Conservation (phyloP, 2,329 filamentous ascomycete species). For the Diaporthe amygdali region DNA sequence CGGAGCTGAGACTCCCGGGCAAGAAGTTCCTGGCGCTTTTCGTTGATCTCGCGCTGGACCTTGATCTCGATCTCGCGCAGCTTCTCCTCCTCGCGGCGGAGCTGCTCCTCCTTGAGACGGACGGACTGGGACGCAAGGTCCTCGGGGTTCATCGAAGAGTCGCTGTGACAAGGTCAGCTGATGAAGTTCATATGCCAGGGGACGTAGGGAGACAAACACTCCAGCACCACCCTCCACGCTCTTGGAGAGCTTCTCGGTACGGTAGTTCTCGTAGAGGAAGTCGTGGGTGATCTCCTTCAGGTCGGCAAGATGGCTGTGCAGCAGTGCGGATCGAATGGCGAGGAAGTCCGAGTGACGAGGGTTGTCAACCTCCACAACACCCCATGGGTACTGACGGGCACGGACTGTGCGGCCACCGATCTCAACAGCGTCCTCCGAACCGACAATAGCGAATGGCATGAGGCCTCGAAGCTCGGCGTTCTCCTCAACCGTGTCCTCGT, state of each 20-base stretch:
- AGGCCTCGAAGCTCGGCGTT: slow-evolving; percentile 96
- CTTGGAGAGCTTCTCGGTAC: slow-evolving; percentile 99
- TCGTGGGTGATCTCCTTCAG: slow-evolving; percentile 99
- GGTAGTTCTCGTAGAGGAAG: slow-evolving; percentile 99
- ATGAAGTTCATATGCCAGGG: not conserved
- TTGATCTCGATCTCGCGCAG: slow-evolving; percentile 99
- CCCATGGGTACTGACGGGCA: slow-evolving; percentile 98
- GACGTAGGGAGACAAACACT: slow-evolving; percentile 68
- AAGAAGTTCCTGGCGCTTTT: slow-evolving; percentile 98
- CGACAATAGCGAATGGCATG: slow-evolving; percentile 99
- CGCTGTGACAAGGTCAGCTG: slow-evolving; percentile 51
- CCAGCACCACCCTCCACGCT: slow-evolving; percentile 90
- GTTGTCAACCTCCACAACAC: slow-evolving; percentile 98
- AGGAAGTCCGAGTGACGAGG: slow-evolving; percentile 98
- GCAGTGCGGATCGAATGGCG: slow-evolving; percentile 91
- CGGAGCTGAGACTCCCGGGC: slow-evolving; percentile 97
- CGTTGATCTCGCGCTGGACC: slow-evolving; percentile 99
- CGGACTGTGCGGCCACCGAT: slow-evolving; percentile 91
- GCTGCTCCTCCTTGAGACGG: slow-evolving; percentile 98
- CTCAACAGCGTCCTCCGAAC: slow-evolving; percentile 93
- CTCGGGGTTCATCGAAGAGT: slow-evolving; percentile 96
- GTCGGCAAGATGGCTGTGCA: slow-evolving; percentile 97
- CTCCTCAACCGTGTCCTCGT: slow-evolving; percentile 98
- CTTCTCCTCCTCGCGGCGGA: slow-evolving; percentile 99
- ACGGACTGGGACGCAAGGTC: slow-evolving; percentile 96